Base-by-base conservation (phyloP, 2,329 filamentous ascomycete genomes). In the Magnaporthales sp. region DNA sequence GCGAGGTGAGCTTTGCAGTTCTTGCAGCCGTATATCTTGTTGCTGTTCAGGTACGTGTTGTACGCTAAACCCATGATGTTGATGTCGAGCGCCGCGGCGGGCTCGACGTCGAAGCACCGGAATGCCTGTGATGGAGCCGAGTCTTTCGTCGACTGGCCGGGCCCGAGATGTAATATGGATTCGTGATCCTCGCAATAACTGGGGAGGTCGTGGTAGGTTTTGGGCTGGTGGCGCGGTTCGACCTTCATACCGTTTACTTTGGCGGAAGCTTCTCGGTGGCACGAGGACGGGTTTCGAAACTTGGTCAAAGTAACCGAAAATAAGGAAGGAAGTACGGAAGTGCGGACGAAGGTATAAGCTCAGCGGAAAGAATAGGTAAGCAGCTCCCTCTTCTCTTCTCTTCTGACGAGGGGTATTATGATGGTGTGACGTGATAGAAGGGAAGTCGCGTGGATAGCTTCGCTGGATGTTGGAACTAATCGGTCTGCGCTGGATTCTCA, bases 1-100 rank as follows among this genome's bases (percentile, higher is more conserved):
- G 93, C 90, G 22, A 99, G 87, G 76, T 99, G 95, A 8, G 95
- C 92, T 79, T 97, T 97, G 88, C 95, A 99, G 74, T 86, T 86
- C 82, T 94, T 94, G 86, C 91, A 97, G 71, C 92, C 93, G 77
- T 95, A 96, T 75, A 97, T 94, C 79, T 91, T 91, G 79, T 84
- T 86, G 75, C 91, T 90, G 77, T 89, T 91, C 70, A 97, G 89
- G 78, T 97, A 97, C 68, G 91, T 89, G 80, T 97, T 97, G 83
- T 97, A 97, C 68, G 89, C 83, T 72, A 97, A 88, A 71, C 93
- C 93, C 93, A 97, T 97, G 38, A 51, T 60, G 22, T 11, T 63
- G 62, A 65, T 60, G 9, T 31, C 13, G 51, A 65, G 26, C 38
- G 51, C 29, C 24, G 27, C 22, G 27, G 30, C 54, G 27, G 46